Base-by-base conservation (phyloP, 2,329 filamentous ascomycete species). In the Neofusicoccum sp. region DNA sequence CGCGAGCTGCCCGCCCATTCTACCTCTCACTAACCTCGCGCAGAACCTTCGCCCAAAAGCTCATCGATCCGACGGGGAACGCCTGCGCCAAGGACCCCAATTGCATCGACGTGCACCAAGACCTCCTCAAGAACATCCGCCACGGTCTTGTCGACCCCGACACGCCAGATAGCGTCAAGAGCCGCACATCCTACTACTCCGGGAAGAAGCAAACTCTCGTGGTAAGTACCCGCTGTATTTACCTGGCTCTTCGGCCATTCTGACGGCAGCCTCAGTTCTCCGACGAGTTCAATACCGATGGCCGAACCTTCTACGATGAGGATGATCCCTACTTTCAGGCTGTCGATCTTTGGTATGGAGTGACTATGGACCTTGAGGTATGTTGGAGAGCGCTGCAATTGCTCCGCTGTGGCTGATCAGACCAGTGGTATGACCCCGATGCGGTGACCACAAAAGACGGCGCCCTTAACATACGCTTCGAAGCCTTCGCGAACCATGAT, bases 261-360 rank as follows among this genome's bases (percentile, higher is more conserved):
- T 68, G 24, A 63, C 49, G 11, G n/a, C 36, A 7, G 4, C 30
- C 47, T 31, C 63, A 84, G 79, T 89, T 88, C 68, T 89, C 87
- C 3, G 88, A 90, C 69, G 88, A 90, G 68, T 90, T 90, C 73
- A 89, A 89, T 64, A 81, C 73, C 2, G 80, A 83, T 51, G 87
- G 86, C 16, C 81, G 88, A 51, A 88, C 86, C 3, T 90, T 90
- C 67, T 90, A 89, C 69, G 82, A 86, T 41, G 86, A 83, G 5
- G 88, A 90, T 67, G 88, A 90, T 69, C 82, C 88, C 0, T 90
- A 81, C 69, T 89, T 86, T 68, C 82, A 87, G 69, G 88, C 80
- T 26, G 81, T 89, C 36, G 86, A 90, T 70, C 77, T 89, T 48
- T 89, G 87, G 87, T 90, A 90, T 69, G 87, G 87, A 68, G 87